Base-by-base conservation (phyloP, 2,329 filamentous ascomycete species). In the Thermoascus crustaceus region DNA sequence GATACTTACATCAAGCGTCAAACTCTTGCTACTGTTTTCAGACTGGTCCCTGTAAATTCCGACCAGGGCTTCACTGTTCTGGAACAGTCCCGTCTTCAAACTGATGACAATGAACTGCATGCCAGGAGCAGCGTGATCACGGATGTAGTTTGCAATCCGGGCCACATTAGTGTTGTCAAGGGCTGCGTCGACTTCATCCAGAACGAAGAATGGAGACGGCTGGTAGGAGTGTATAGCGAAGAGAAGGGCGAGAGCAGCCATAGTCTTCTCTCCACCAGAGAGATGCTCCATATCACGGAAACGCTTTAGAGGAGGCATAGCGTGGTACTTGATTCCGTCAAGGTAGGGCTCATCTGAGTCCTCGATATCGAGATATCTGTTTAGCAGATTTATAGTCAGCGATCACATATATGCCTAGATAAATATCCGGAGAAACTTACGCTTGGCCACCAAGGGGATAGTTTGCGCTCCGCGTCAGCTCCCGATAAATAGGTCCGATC, bases 21-120 rank as follows among this genome's bases (percentile, higher is more conserved):
- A 67, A 23, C 86, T 85, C 64, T 86, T 83, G 49, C 84, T 93
- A 53, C 82, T 93, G 64, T 96, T 98, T 39, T 86, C 85, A 38
- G 81, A 79, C 66, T 98, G 91, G 56, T 98, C 93, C 47, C 91
- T 75, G 68, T 94, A 96, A 7, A 98, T 87, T 34, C 91, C 91
- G 4, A 98, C 87, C 50, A 98, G 63, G 42, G 87, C 93, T 71
- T 98, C 88, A 55, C 86, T 94, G 60, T 93, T 85, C 64, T 98
- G 88, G 67, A 96, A 98, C 38, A 98, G 70, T 1, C 87, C 88
- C 0, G 87, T 84, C 73, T 98, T 98, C 58, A 98, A 73, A 66
- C 80, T 87, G 61, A 98, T 98, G 47, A 98, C 91, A 42, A 98
- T 93, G 50, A 98, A 98, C 61, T 98, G 91, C 87, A 96, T 96